Evolutionary conservation across 75 land plant genomes (phyloP), one percentile per base, ranked within the genome.

Genomic region (Isoetes taiwanensis): DNA sequence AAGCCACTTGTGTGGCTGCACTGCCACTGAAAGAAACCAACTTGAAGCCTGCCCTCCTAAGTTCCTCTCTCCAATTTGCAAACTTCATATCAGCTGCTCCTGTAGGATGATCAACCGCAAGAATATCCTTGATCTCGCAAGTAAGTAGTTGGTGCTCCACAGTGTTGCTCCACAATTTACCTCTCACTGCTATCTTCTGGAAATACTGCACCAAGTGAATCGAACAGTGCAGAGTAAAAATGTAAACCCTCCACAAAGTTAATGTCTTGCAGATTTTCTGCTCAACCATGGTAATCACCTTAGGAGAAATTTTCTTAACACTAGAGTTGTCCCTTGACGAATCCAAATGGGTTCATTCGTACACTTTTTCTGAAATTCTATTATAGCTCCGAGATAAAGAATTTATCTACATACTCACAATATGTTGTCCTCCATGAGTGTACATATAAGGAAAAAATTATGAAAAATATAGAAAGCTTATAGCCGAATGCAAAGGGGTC

Each of bases 251-350:
- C 50, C 50, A 46, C 50, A n/a, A 46, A 46, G 21, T 23, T 5
- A 23, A 19, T 46, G 50, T 23, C 25, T 46, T 16, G 19, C 50
- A 19, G 8, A 46, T 16, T 6, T 46, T 23, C n/a, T 46, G 50
- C 50, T 46, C 50, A 5, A 46, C 50, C 50, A 46, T 46, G 50
- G 50, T 46, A 19, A 46, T 23, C 50, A 46, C 50, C 50, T 46
- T 46, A 19, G 50, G 50, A n/a, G n/a, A n/a, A n/a, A n/a, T n/a
- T n/a, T n/a, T n/a, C n/a, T n/a, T n/a, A n/a, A n/a, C n/a, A n/a
- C n/a, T n/a, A n/a, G n/a, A n/a, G n/a, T n/a, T n/a, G n/a, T n/a
- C n/a, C n/a, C n/a, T n/a, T n/a, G n/a, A n/a, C n/a, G n/a, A n/a
- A n/a, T n/a, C n/a, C n/a, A n/a, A n/a, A n/a, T n/a, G n/a, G n/a